These are phyloP conservation scores for Candida germanica DNA, from an alignment of 805 yeast species.

Conservation along the genomic window DNA sequence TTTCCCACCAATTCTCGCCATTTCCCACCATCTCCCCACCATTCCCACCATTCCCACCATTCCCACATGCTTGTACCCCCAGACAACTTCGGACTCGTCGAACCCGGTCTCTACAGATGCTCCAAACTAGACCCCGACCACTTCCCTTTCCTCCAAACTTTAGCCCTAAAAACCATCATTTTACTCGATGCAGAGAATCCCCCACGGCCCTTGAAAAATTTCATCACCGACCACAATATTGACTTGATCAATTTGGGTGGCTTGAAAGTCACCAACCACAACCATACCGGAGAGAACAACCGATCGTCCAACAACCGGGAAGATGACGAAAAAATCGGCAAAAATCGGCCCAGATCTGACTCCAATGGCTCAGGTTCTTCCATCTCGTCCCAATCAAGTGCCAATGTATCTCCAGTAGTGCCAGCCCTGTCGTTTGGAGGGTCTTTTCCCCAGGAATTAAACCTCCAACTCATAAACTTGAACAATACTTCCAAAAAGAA, in stretches of 20 bases:
- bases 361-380: constrained; percentile 4
- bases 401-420: constrained; percentile 1
- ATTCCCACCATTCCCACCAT: too few species aligned
- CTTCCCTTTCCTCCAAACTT: constrained; percentile 72
- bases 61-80: constrained; percentile 94
- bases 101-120: constrained; percentile 79
- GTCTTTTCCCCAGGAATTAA: constrained; percentile 5
- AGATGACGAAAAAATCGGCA: constrained; percentile 16
- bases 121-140: constrained; percentile 73
- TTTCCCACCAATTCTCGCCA: neutral
- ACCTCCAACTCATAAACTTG: constrained; percentile 17
- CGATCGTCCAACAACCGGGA: constrained; percentile 13
- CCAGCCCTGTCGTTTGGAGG: neutral
- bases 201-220: constrained; percentile 63
- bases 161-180: constrained; percentile 64
- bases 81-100: constrained; percentile 87
- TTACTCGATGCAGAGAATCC: constrained; percentile 86
- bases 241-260: constrained; percentile 49
- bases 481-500: constrained; percentile 25
- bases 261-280: constrained; percentile 37
- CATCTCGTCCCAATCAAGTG: constrained; percentile 4
- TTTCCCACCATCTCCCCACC: neutral
- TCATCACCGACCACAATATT: constrained; percentile 55
- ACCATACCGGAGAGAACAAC: constrained; percentile 22
- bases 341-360: neutral